A percentile compares a stretch with the other conserved stretches of the same genome.
Evolutionary conservation across 2,329 filamentous ascomycete species (phyloP).

Genomic region (Chrysoporthe austroafricana): DNA sequence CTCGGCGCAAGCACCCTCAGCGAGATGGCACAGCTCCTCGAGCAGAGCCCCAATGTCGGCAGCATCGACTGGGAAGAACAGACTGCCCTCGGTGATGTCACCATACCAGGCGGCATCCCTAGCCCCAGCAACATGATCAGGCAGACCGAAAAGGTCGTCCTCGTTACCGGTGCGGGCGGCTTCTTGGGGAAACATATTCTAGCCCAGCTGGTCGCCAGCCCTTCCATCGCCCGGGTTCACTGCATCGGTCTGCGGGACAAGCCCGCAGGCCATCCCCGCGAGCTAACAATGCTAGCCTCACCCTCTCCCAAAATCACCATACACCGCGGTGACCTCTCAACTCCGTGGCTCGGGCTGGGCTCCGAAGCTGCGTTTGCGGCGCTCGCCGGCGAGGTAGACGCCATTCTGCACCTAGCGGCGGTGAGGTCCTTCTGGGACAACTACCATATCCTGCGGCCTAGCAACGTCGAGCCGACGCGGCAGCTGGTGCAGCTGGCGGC

Average conservation of each 20-base stretch:
- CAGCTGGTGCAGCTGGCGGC: slow-evolving; percentile 38
- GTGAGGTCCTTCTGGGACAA: slow-evolving; percentile 42
- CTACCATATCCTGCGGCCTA: slow-evolving; percentile 39
- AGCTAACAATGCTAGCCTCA: not conserved
- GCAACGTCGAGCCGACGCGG: slow-evolving; percentile 43
- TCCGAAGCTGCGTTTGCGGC: not conserved
- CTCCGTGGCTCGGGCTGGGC: slow-evolving; percentile 10
- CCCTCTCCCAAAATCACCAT: slow-evolving; percentile 3
- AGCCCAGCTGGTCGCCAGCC: slow-evolving; percentile 38
- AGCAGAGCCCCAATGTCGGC: slow-evolving; percentile 8
- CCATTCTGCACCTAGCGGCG: slow-evolving; percentile 59
- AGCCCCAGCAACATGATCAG: not conserved
- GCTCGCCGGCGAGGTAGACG: slow-evolving; percentile 14
- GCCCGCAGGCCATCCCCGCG: not conserved
- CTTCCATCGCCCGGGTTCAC: slow-evolving; percentile 42
- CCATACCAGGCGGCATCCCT: not conserved
- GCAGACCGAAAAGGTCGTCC: slow-evolving; percentile 27
- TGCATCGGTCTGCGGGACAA: slow-evolving; percentile 45
- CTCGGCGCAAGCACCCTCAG: slow-evolving; percentile 39
- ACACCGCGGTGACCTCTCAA: not conserved
- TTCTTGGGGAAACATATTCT: slow-evolving; percentile 47
- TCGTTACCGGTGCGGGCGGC: slow-evolving; percentile 43
- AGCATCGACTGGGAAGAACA: slow-evolving; percentile 31
- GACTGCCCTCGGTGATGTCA: slow-evolving; percentile 17
- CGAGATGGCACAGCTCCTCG: slow-evolving; percentile 42